Evolutionary conservation across 441 rosid genomes (phyloP).

Genomic region (Populus tomentosa): DNA sequence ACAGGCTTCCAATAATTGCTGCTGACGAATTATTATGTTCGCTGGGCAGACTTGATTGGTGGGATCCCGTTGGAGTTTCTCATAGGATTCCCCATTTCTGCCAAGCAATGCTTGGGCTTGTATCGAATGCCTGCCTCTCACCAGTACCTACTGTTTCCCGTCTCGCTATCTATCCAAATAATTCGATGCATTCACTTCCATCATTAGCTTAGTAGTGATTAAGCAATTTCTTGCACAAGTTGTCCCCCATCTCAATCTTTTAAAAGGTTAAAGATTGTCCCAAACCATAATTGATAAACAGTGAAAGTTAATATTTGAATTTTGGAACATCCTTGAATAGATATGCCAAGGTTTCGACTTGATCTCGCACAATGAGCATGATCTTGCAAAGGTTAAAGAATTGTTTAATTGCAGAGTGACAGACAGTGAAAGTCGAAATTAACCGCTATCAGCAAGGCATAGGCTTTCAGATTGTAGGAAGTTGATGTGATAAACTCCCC

Average conservation of each 20-base stretch:
- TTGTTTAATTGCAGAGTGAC: not conserved
- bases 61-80: conserved; percentile 9
- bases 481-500: not conserved
- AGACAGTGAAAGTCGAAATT: not conserved
- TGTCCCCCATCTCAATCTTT: not conserved
- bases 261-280: not conserved
- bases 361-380: not conserved
- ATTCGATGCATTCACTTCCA: not conserved
- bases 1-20: conserved; percentile 19
- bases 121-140: not conserved
- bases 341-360: not conserved
- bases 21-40: conserved; percentile 13
- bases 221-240: not conserved
- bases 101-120: not conserved
- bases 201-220: not conserved
- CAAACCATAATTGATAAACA: not conserved
- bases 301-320: not conserved
- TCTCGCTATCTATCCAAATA: no score
- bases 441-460: no score
- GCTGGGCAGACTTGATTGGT: conserved; percentile 8
- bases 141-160: not conserved
- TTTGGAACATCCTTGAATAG: not conserved
- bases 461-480: not conserved
- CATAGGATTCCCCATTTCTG: conserved; percentile 24
- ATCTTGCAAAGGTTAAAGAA: not conserved